Conservation (phyloP, 306 rosid genomes). For the Ochetophila trinervis region DNA sequence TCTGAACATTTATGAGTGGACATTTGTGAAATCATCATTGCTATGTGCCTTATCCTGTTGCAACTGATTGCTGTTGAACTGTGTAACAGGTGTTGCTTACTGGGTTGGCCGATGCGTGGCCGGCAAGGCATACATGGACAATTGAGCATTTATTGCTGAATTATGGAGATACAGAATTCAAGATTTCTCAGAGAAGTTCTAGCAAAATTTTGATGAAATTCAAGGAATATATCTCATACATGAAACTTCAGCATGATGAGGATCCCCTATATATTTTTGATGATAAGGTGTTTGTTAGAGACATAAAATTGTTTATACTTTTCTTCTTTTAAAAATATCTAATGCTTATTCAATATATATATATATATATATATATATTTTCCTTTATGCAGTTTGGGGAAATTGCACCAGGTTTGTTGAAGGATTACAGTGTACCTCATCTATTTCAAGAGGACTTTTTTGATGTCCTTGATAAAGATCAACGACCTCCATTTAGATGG, state of each 20-base stretch:
- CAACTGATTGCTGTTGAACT: neutral
- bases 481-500: slow-evolving; percentile 96
- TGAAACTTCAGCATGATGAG: slow-evolving; percentile 81
- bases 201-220: slow-evolving; percentile 67
- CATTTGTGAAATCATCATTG: slow-evolving; percentile 15
- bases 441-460: slow-evolving; percentile 88
- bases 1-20: neutral
- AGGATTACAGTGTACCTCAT: slow-evolving; percentile 84
- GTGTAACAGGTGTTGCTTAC: slow-evolving; percentile 60
- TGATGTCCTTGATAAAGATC: slow-evolving; percentile 67
- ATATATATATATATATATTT: too few relatives aligned
- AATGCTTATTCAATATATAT: neutral
- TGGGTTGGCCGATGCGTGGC: slow-evolving; percentile 85
- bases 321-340: neutral
- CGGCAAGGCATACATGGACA: slow-evolving; percentile 84
- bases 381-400: slow-evolving; percentile 77
- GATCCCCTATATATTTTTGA: slow-evolving; percentile 97
- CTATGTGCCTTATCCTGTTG: neutral
- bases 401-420: slow-evolving; percentile 75
- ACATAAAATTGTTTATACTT: neutral
- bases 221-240: slow-evolving; percentile 79
- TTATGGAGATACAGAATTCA: slow-evolving; percentile 75
- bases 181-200: slow-evolving; percentile 75
- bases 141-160: slow-evolving; percentile 57
- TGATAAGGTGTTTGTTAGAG: slow-evolving; percentile 59